Percentiles rank a stretch among this genome's conserved stretches.
Conservation (phyloP, 1,139 yeast species). For the Maudiozyma humilis region DNA sequence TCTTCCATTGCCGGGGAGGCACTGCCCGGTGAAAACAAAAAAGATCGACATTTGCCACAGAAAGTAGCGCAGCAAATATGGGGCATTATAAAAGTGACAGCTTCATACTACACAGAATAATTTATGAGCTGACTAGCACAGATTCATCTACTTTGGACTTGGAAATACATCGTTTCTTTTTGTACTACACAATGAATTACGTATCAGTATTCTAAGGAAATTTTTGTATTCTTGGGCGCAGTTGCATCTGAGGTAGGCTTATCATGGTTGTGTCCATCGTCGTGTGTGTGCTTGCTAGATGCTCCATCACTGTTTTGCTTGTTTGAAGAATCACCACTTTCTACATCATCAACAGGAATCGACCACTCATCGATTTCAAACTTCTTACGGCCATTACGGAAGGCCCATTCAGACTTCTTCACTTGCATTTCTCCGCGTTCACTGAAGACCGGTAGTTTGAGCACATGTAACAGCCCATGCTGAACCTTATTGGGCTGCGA, state of each 20-base stretch:
- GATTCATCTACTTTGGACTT: too few relatives aligned
- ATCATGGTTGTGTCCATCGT: constrained; percentile 5
- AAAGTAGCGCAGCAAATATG: too few relatives aligned
- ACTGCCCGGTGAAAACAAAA: not conserved
- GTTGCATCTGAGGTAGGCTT: constrained; percentile 6
- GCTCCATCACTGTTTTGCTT: not conserved
- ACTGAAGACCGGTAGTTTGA: constrained; percentile 63
- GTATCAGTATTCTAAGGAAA: constrained; percentile 13
- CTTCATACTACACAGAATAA: too few relatives aligned
- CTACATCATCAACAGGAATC: constrained; percentile 82
- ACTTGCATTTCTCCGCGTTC: constrained; percentile 76
- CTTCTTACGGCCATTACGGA: constrained; percentile 71
- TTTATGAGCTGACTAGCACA: too few relatives aligned
- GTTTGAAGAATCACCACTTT: constrained; percentile 32
- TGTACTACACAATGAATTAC: too few relatives aligned
- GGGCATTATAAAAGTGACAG: too few relatives aligned
- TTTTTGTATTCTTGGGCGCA: constrained; percentile 13
- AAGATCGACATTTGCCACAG: not conserved
- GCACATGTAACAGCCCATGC: constrained; percentile 77
- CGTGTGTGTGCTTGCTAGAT: constrained; percentile 2
- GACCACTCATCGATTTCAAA: constrained; percentile 91
- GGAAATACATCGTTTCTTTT: too few relatives aligned
- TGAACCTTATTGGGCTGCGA: constrained; percentile 58
- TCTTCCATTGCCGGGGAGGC: not conserved
- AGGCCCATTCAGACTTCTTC: constrained; percentile 71